Evolutionary conservation across 2,329 filamentous ascomycete species (phyloP).

Genomic region (Bipolaris sorokiniana): DNA sequence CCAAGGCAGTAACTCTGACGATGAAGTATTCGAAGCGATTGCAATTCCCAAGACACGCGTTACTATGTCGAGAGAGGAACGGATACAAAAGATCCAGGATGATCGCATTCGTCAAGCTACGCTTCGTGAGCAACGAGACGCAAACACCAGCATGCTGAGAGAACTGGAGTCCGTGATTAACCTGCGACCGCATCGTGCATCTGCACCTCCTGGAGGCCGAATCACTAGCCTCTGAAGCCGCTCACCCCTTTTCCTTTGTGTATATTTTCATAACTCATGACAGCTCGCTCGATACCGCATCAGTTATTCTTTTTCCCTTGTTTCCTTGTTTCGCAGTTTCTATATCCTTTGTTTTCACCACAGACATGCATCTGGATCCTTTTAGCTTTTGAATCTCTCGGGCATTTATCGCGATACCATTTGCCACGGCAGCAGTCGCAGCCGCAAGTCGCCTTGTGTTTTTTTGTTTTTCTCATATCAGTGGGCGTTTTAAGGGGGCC

Average conservation of each 20-base stretch:
- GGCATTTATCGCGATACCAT: slow-evolving; percentile 25
- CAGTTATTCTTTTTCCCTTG: slow-evolving; percentile 3
- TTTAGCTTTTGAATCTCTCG: slow-evolving; percentile 11
- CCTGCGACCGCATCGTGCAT: slow-evolving; percentile 37
- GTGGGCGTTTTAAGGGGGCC: not conserved
- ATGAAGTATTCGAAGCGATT: slow-evolving; percentile 89
- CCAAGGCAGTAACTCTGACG: slow-evolving; percentile 64
- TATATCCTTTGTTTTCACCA: slow-evolving; percentile 1
- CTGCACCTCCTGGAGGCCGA: slow-evolving; percentile 30
- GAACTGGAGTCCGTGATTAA: slow-evolving; percentile 89
- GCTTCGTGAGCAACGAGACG: slow-evolving; percentile 75
- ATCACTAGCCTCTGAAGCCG: slow-evolving; percentile 43
- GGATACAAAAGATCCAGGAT: slow-evolving; percentile 85
- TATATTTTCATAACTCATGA: slow-evolving; percentile 22
- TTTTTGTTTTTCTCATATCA: slow-evolving; percentile 1
- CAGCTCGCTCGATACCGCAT: slow-evolving; percentile 13
- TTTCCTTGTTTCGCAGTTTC: slow-evolving; percentile 7
- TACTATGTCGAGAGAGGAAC: slow-evolving; percentile 80
- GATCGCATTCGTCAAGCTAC: slow-evolving; percentile 78
- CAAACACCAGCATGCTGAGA: slow-evolving; percentile 85
- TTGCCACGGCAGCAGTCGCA: slow-evolving; percentile 14
- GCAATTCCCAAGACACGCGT: slow-evolving; percentile 72
- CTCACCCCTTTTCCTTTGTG: slow-evolving; percentile 11
- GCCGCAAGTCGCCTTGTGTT: not conserved
- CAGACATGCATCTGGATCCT: slow-evolving; percentile 6